Evolutionary conservation across 2,329 filamentous ascomycete species (phyloP).

Genomic region (Fusarium buxicola): DNA sequence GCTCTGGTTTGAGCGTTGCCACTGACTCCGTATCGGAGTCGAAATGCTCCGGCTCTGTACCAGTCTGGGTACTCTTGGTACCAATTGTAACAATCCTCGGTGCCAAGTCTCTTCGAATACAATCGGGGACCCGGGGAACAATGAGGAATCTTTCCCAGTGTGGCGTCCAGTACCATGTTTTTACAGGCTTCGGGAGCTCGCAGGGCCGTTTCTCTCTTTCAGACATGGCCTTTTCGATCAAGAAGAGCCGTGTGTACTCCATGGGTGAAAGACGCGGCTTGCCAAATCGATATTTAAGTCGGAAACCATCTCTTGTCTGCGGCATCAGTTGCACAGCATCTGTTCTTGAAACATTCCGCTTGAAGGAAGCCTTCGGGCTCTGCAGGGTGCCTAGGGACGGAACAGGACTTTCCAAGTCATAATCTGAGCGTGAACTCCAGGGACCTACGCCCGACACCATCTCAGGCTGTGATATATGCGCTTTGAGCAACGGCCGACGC

Average conservation of each 20-base stretch:
- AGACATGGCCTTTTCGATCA: conserved; percentile 49
- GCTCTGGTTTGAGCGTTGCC: conserved; percentile 26
- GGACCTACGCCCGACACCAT: conserved; percentile 8
- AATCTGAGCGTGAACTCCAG: conserved; percentile 3
- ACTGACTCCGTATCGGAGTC: conserved; percentile 41
- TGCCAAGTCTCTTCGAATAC: conserved; percentile 38
- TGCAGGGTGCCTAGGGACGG: not conserved
- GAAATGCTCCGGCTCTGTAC: not conserved
- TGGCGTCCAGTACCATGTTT: conserved; percentile 51
- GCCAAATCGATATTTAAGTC: conserved; percentile 26
- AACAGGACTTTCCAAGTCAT: conserved; percentile 2
- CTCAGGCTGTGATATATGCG: conserved; percentile 44
- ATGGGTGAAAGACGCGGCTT: conserved; percentile 53
- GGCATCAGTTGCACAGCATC: not conserved
- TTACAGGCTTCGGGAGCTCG: conserved; percentile 47
- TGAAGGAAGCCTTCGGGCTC: not conserved
- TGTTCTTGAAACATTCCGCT: not conserved
- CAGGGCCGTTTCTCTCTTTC: conserved; percentile 44
- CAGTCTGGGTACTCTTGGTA: not conserved
- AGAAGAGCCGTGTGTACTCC: conserved; percentile 54
- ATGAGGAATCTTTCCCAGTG: conserved; percentile 53
- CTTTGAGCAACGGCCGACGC: conserved; percentile 33
- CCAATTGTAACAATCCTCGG: not conserved
- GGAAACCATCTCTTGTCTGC: conserved; percentile 4
- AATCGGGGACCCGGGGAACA: conserved; percentile 49